A percentile compares a stretch with the other conserved stretches of the same genome.
Conservation (phyloP, 108 stramenopile genomes). For the Nannochloropsis gaditana region DNA sequence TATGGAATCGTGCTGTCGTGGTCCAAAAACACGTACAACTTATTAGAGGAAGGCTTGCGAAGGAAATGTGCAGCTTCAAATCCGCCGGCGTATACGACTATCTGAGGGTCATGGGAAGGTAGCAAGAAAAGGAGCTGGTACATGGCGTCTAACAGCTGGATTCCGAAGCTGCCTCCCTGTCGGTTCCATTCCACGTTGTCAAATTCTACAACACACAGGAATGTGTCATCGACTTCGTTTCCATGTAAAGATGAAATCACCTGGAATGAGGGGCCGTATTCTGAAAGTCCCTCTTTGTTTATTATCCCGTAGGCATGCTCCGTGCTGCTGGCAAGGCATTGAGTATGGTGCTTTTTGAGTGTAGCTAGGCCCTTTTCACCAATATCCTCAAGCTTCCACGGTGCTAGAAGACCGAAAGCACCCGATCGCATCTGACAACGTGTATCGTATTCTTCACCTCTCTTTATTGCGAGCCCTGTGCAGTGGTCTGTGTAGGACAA, state of each 20-base stretch:
- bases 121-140: conserved; percentile 15
- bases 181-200: conserved; percentile 4
- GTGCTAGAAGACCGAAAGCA: not conserved
- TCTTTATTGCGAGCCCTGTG: not conserved
- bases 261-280: not conserved
- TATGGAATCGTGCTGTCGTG: conserved; percentile 15
- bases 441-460: not conserved
- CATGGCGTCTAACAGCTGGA: not conserved
- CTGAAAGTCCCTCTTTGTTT: conserved; percentile 9
- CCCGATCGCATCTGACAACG: not conserved
- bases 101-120: not conserved
- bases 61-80: not conserved
- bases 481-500: not conserved
- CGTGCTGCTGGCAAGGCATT: not conserved
- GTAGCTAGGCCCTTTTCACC: not conserved
- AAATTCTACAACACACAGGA: not conserved
- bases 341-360: not conserved
- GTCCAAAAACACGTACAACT: conserved; percentile 6
- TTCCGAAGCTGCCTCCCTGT: conserved; percentile 7
- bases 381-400: not conserved
- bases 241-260: conserved; percentile 12
- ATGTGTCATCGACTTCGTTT: conserved; percentile 9
- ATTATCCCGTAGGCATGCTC: conserved; percentile 6
- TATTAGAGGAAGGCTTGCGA: not conserved
- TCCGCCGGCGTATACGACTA: not conserved